Conservation (phyloP, 345 rosid genomes). For the Hibiscus tridactylites region DNA sequence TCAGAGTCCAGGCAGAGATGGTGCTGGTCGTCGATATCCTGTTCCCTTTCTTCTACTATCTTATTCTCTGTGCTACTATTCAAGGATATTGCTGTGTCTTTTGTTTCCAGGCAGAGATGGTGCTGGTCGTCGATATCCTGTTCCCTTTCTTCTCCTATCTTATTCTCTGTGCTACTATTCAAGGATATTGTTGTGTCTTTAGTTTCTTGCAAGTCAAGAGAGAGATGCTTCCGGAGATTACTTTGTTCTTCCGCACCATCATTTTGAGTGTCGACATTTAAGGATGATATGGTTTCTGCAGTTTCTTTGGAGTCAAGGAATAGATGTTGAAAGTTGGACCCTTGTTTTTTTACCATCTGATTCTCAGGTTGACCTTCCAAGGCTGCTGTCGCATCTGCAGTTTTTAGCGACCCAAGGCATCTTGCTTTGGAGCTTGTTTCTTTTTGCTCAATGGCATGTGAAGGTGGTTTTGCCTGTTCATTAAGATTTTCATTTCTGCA, state of each 20-base stretch:
- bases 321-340: neutral
- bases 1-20: slow-evolving; percentile 8
- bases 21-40: neutral
- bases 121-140: neutral
- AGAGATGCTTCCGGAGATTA: neutral
- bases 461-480: slow-evolving; percentile 12
- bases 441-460: slow-evolving; percentile 13
- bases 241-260: slow-evolving; percentile 18
- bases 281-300: slow-evolving; percentile 11
- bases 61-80: slow-evolving; percentile 23
- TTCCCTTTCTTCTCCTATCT: slow-evolving; percentile 10
- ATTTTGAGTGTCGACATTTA: slow-evolving; percentile 19
- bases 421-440: neutral
- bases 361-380: slow-evolving; percentile 20
- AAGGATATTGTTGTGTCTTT: slow-evolving; percentile 16
- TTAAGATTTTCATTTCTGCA: slow-evolving; percentile 9
- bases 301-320: slow-evolving; percentile 15
- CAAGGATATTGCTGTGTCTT: slow-evolving; percentile 16
- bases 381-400: slow-evolving; percentile 7
- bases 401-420: slow-evolving; percentile 12
- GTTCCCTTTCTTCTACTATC: slow-evolving; percentile 9
- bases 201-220: slow-evolving; percentile 11
- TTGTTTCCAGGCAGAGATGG: slow-evolving; percentile 8
- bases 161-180: slow-evolving; percentile 22
- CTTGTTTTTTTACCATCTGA: slow-evolving; percentile 17